Conservation (phyloP, 495 filamentous ascomycete species). For the Hyaloscypha hepaticicola region DNA sequence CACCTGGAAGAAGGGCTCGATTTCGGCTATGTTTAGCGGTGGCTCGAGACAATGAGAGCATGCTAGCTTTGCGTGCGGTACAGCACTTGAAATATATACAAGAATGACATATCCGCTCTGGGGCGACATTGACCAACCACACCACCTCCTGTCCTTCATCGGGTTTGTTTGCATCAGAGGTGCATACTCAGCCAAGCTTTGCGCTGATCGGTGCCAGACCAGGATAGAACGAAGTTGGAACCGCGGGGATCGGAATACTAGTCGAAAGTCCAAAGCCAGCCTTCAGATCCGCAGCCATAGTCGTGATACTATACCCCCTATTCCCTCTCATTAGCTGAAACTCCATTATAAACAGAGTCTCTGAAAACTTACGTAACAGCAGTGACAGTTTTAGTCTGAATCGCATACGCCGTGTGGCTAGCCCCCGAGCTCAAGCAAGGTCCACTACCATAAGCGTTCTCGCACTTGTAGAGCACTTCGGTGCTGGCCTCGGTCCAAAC, state of each 20-base stretch:
- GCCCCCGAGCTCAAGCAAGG: constrained; percentile 23
- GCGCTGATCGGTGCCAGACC: constrained; percentile 39
- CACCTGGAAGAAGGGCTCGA: too few relatives aligned
- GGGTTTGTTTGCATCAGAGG: neutral
- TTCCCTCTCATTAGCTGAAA: neutral
- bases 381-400: neutral
- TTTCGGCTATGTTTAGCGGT: too few relatives aligned
- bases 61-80: too few relatives aligned
- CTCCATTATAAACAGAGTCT: too few relatives aligned
- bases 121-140: neutral
- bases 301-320: constrained; percentile 46
- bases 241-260: constrained; percentile 54
- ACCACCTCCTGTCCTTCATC: neutral
- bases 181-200: neutral
- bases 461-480: constrained; percentile 22
- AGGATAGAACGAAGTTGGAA: constrained; percentile 55
- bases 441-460: constrained; percentile 33
- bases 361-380: neutral
- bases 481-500: constrained; percentile 56
- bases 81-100: too few relatives aligned
- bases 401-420: constrained; percentile 10
- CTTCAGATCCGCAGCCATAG: constrained; percentile 46
- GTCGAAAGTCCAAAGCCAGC: constrained; percentile 42
- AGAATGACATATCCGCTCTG: neutral
- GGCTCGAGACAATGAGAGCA: too few relatives aligned